These are phyloP conservation scores for Phytomonas sp. DNA, from an alignment of 208 protist genomes.

Conservation along the genomic window DNA sequence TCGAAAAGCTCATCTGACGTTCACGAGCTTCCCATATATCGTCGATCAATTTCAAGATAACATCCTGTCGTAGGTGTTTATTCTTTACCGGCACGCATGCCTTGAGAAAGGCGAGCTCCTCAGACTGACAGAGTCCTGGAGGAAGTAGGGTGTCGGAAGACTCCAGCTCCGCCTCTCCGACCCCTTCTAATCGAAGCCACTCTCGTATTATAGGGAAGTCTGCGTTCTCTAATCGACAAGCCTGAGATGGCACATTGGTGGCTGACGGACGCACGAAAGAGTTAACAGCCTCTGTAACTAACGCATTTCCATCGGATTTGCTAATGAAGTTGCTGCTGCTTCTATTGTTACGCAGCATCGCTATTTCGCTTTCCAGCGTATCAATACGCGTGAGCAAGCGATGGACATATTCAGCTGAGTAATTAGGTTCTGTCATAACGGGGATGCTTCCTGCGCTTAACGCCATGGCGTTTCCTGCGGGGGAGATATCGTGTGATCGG, in stretches of 20 bases:
- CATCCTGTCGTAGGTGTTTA: constrained; percentile 34
- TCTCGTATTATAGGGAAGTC: constrained; percentile 36
- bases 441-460: background rate
- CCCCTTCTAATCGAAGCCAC: constrained; percentile 63
- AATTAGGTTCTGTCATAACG: background rate
- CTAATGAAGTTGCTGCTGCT: constrained; percentile 3
- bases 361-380: constrained; percentile 21
- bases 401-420: constrained; percentile 18
- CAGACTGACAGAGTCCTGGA: constrained; percentile 31
- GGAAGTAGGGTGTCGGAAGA: constrained; percentile 39
- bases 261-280: background rate
- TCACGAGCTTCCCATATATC: constrained; percentile 51
- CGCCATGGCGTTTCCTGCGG: background rate
- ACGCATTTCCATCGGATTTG: background rate
- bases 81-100: constrained; percentile 47
- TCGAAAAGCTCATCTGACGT: constrained; percentile 14
- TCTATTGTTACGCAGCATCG: background rate
- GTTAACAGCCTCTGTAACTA: background rate
- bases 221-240: background rate
- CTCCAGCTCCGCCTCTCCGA: constrained; percentile 58
- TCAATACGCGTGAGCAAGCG: constrained; percentile 28
- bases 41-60: constrained; percentile 35
- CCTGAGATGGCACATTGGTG: background rate
- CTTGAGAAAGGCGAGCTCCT: constrained; percentile 58
- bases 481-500: background rate